Conservation (phyloP, 306 rosid genomes). For the Amphicarpaea edgeworthii region DNA sequence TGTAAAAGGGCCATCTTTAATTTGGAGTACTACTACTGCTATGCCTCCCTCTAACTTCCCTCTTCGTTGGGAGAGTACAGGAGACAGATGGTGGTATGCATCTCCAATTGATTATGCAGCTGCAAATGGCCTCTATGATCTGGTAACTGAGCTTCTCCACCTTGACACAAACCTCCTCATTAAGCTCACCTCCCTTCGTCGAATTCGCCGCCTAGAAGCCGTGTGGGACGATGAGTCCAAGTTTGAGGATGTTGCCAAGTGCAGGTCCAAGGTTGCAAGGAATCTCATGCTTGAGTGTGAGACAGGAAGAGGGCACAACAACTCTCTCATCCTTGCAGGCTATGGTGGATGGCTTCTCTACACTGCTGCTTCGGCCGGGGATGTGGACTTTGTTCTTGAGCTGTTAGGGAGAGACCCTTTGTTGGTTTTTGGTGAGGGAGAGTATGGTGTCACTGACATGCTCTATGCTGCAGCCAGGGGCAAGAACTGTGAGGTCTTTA, state of each 20-base stretch:
- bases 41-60: slow-evolving; percentile 74
- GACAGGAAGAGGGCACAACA: slow-evolving; percentile 54
- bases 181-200: slow-evolving; percentile 87
- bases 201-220: slow-evolving; percentile 93
- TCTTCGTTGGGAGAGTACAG: slow-evolving; percentile 94
- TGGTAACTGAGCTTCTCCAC: slow-evolving; percentile 92
- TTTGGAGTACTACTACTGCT: background rate
- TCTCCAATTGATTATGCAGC: slow-evolving; percentile 95
- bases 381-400: slow-evolving; percentile 67
- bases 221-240: slow-evolving; percentile 88
- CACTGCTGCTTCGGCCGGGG: slow-evolving; percentile 95
- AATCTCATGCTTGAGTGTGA: slow-evolving; percentile 76
- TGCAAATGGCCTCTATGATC: slow-evolving; percentile 88
- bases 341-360: slow-evolving; percentile 98
- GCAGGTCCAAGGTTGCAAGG: slow-evolving; percentile 77
- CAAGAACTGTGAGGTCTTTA: slow-evolving; percentile 73
- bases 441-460: slow-evolving; percentile 88
- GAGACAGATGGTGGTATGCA: slow-evolving; percentile 97
- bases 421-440: slow-evolving; percentile 92
- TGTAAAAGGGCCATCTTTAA: background rate
- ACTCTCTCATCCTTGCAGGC: slow-evolving; percentile 82
- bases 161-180: slow-evolving; percentile 90
- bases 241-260: slow-evolving; percentile 70
- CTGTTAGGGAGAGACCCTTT: slow-evolving; percentile 72
- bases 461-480: slow-evolving; percentile 92